Conservation (phyloP, 1,139 yeast genomes). For the Debaryomyces subglobosus region DNA sequence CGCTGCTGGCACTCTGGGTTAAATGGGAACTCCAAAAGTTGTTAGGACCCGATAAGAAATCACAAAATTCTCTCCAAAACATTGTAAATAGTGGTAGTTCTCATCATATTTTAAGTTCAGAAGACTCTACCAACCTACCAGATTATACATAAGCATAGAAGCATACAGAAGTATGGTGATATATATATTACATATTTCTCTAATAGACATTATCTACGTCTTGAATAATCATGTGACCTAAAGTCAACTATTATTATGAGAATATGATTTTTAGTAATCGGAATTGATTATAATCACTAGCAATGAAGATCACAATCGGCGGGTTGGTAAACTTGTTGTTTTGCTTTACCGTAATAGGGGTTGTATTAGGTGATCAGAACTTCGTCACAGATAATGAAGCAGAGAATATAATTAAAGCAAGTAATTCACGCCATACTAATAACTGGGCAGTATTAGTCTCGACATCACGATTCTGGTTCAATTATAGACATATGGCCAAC, state of each 20-base stretch:
- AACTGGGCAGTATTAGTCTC: constrained; percentile 96
- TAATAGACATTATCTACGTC: no score
- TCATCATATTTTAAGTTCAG: not conserved
- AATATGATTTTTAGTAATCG: not conserved
- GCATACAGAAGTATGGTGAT: not conserved
- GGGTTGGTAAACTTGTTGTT: constrained; percentile 3
- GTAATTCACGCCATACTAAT: constrained; percentile 64
- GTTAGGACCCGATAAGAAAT: constrained; percentile 28
- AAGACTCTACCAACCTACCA: not conserved
- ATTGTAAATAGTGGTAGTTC: not conserved
- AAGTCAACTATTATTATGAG: not conserved
- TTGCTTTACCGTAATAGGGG: not conserved
- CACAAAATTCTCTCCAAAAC: constrained; percentile 7
- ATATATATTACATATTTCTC: not conserved
- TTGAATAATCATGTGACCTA: not conserved
- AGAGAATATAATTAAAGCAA: constrained; percentile 23
- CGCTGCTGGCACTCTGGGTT: constrained; percentile 28
- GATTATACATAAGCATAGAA: not conserved
- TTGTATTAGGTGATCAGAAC: constrained; percentile 13
- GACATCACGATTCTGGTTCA: constrained; percentile 97
- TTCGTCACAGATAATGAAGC: constrained; percentile 23
- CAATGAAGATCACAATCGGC: not conserved
- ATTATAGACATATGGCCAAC: constrained; percentile 97
- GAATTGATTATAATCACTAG: not conserved
- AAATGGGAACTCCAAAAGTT: constrained; percentile 35